Conservation (phyloP, 2,329 filamentous ascomycete species). For the Plenodomus lindquistii region DNA sequence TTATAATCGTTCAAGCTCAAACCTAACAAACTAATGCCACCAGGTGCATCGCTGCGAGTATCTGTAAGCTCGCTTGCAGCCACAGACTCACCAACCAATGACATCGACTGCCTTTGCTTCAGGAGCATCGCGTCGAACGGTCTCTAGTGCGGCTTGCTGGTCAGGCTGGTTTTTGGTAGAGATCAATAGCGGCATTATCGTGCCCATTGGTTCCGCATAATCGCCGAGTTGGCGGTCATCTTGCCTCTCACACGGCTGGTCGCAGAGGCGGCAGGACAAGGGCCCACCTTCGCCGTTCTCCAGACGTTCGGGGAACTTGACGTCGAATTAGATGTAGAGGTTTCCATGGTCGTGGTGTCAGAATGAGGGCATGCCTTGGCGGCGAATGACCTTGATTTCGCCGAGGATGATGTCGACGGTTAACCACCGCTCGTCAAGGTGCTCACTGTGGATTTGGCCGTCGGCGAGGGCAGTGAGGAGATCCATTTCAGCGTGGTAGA, state of each 20-base stretch:
- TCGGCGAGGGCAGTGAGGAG: constrained; percentile 92
- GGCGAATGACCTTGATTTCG: constrained; percentile 88
- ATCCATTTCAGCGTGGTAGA: constrained; percentile 94
- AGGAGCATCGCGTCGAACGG: no score
- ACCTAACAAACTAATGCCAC: constrained; percentile 87
- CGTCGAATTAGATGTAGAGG: constrained; percentile 94
- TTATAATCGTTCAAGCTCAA: constrained; percentile 72
- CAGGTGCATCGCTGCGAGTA: constrained; percentile 74
- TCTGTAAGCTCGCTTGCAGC: constrained; percentile 91
- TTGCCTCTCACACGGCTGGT: no score
- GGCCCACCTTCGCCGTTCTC: constrained; percentile 49
- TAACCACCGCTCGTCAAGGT: constrained; percentile 96
- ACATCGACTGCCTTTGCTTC: no score
- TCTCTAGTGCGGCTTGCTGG: no score
- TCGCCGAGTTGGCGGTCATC: no score
- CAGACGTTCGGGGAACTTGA: constrained; percentile 81
- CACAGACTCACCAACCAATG: constrained; percentile 91
- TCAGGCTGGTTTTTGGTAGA: no score
- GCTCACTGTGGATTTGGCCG: constrained; percentile 88
- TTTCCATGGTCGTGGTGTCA: constrained; percentile 96
- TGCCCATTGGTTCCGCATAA: no score
- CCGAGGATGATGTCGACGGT: constrained; percentile 89
- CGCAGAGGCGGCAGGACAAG: no score
- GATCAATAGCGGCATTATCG: no score
- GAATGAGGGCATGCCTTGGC: constrained; percentile 96